Conservation (phyloP, 2,329 filamentous ascomycete species). For the Xylaria sp. region DNA sequence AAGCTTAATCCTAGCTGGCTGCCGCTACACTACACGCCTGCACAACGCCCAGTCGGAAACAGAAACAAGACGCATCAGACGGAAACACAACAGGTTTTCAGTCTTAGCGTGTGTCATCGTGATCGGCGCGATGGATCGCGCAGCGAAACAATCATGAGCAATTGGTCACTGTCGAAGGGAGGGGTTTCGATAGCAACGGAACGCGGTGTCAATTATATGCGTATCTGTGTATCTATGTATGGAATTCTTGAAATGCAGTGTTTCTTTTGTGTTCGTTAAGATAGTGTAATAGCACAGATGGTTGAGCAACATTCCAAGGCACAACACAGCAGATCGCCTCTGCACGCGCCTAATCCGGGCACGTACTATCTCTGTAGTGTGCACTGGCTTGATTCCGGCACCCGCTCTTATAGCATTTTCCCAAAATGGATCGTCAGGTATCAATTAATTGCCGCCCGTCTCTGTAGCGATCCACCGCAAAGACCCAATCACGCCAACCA, state of each 20-base stretch:
- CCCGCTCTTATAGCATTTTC: conserved; percentile 11
- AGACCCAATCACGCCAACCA: conserved; percentile 17
- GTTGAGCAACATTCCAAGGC: conserved; percentile 12
- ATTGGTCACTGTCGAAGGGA: not conserved
- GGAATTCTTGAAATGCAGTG: conserved; percentile 1
- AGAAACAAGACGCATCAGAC: conserved; percentile 19
- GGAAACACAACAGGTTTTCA: conserved; percentile 26
- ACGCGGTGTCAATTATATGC: not conserved
- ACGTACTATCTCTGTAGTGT: conserved; percentile 4
- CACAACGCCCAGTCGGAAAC: conserved; percentile 2
- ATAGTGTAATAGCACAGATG: conserved; percentile 13
- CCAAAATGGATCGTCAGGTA: conserved; percentile 28
- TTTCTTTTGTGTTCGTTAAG: conserved; percentile 11
- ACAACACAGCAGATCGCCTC: conserved; percentile 19
- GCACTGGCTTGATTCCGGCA: conserved; percentile 8
- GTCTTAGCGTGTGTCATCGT: not conserved
- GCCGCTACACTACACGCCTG: not conserved
- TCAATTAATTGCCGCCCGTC: conserved; percentile 28
- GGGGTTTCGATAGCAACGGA: not conserved
- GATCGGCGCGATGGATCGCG: not conserved
- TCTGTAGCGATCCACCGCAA: conserved; percentile 24
- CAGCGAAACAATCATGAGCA: conserved; percentile 1
- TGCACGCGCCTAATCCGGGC: conserved; percentile 23
- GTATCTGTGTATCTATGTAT: not conserved
- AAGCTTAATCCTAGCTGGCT: conserved; percentile 20